A percentile compares a stretch with the other conserved stretches of the same genome.
Conservation (phyloP, 495 filamentous ascomycete genomes). For the Cercophora newfieldiana region DNA sequence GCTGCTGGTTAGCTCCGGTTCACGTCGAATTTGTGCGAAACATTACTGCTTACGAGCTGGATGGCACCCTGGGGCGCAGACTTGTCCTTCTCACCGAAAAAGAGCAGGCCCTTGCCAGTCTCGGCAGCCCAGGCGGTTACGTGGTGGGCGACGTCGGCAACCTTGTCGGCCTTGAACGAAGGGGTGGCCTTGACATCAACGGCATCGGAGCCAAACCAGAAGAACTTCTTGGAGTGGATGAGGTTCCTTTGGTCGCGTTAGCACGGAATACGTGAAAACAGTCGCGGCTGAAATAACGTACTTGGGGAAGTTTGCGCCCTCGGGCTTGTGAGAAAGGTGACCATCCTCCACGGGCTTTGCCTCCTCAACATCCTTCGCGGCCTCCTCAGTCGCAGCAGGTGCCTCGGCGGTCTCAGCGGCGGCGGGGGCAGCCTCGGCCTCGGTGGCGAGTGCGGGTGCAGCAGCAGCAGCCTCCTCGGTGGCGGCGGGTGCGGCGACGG, state of each 20-base stretch:
- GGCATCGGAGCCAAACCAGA: conserved; percentile 89
- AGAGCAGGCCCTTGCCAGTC: conserved; percentile 94
- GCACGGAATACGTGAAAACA: not conserved
- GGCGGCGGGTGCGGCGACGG: conserved; percentile 26
- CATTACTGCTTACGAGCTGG: conserved; percentile 68
- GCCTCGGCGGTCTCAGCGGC: conserved; percentile 44
- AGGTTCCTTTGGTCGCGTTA: conserved; percentile 44
- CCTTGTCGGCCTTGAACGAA: conserved; percentile 83
- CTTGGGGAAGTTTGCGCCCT: conserved; percentile 79
- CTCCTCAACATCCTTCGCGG: conserved; percentile 54
- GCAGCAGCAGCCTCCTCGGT: too few species aligned
- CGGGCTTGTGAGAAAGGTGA: conserved; percentile 79
- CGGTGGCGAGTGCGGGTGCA: conserved; percentile 36
- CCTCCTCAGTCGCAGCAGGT: conserved; percentile 50
- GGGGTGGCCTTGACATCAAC: conserved; percentile 71
- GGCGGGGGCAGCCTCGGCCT: conserved; percentile 45
- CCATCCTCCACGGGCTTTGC: conserved; percentile 72
- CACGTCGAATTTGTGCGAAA: not conserved
- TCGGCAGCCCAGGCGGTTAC: conserved; percentile 84
- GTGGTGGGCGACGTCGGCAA: conserved; percentile 69
- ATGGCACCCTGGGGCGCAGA: conserved; percentile 74
- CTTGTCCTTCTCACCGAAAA: conserved; percentile 87
- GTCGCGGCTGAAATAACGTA: conserved; percentile 52
- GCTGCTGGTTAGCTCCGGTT: conserved; percentile 21
- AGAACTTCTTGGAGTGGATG: conserved; percentile 58